Evolutionary conservation across 495 filamentous ascomycete genomes (phyloP), one percentile per base, ranked within the genome.

Genomic region (Cryomyces antarcticus): DNA sequence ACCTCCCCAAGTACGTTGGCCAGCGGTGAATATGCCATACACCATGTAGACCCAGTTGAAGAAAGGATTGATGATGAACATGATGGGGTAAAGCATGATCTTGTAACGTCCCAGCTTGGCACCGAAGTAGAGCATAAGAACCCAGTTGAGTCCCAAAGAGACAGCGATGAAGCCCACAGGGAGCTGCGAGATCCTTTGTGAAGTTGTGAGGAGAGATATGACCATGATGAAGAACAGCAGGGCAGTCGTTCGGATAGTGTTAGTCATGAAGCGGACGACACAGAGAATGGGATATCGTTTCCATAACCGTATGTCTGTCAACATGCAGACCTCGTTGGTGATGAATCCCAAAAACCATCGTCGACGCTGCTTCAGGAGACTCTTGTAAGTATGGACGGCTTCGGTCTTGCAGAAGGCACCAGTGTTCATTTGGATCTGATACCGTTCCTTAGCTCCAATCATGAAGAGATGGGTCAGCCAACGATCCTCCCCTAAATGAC

Each of bases 21-120:
- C 86, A 17, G 89, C 87, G 5, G 89, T 97, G 57, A 93, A 94
- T 41, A 78, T 77, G 17, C 75, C 74, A 49, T 79, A 78, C 30
- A 94, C 79, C 80, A 94, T 93, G 63, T 96, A 97, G 33, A 84
- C 68, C 89, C 89, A 97, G 60, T 97, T 96, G 69, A 96, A 88
- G 56, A 95, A 93, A 0, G 89, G 89, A 54, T 94, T 95, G 45
- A 95, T 55, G 41, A 93, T 59, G 55, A 96, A 97, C 87, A 97
- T 94, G 43, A 97, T 41, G 0, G 88, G 86, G 55, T 97, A 97
- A 1, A 94, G 69, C 81, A 81, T 87, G 46, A 85, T 75, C 65
- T 97, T 96, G 62, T 72, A 93, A 9, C 89, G 77, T 51, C 77
- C 80, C 45, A 97, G 71, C 55, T 79, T 82, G 31, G 77, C 64